Evolutionary conservation across 495 filamentous ascomycete species (phyloP), one percentile per base, ranked within the genome.

Genomic region (Aspergillus cristatus): DNA sequence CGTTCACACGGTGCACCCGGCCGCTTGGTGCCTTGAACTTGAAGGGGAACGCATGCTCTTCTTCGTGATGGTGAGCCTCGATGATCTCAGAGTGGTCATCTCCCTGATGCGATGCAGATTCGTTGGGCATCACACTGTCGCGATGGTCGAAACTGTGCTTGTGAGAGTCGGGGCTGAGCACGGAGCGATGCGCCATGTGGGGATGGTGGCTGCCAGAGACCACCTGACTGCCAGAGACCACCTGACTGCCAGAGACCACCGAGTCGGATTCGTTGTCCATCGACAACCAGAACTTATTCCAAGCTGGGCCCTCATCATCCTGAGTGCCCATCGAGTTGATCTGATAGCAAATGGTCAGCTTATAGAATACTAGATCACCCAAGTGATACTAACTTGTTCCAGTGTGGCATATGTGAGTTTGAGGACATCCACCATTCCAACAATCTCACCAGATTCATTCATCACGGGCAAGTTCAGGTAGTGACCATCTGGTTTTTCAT

Each of bases 261-360:
- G 91, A 98, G 60, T 97, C 91, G 3, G 90, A 91, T 53, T 96
- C 91, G 20, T 93, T 80, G 60, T 96, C 89, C 46, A 98, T 76
- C 3, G 91, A 96, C 37, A 97, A 68, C 91, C 91, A 98, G 68
- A 98, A 98, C 65, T 96, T 97, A 67, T 96, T 94, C 91, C 91
- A 98, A 11, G 91, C 91, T 12, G 91, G 91, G 0, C 91, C 91
- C 61, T 97, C 91, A 47, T 78, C 86, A 52, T 98, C 90, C 18
- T 72, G 72, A 15, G 78, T 86, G 28, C 70, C 72, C 76, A 86
- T 86, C 15, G 75, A 74, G 55, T 85, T 84, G 57, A 86, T 84
- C 77, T 84, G 45, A 22, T 16, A 2, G 15, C 10, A 3, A 7
- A 29, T 51, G 8, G 14, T 50, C 40, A 33, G 5, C 29, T 1